Conservation (phyloP, 2,329 filamentous ascomycete genomes). For the Fragosphaeria purpurea region DNA sequence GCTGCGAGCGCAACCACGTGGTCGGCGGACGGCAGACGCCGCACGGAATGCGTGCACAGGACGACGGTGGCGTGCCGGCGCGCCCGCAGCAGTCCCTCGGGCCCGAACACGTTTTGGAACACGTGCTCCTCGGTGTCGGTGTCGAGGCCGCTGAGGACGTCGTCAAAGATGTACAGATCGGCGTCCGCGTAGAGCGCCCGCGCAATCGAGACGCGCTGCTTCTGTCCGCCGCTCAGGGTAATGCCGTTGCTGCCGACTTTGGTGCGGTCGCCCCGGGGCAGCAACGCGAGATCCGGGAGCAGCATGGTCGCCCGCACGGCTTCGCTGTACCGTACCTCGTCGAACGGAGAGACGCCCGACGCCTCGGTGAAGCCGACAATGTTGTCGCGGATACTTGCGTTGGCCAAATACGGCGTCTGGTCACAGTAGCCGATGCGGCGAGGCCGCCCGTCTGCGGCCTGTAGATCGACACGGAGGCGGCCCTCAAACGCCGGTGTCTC, state of each 20-base stretch:
- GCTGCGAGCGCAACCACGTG: slow-evolving; percentile 35
- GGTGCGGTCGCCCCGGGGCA: slow-evolving; percentile 25
- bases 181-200: slow-evolving; percentile 15
- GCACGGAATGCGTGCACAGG: slow-evolving; percentile 29
- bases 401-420: slow-evolving; percentile 26
- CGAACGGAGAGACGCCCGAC: slow-evolving; percentile 5
- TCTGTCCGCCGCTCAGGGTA: slow-evolving; percentile 27
- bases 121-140: slow-evolving; percentile 30
- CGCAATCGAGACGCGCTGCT: slow-evolving; percentile 19
- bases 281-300: slow-evolving; percentile 17
- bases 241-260: slow-evolving; percentile 26
- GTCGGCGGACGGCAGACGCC: slow-evolving; percentile 30
- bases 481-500: slow-evolving; percentile 23
- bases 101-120: slow-evolving; percentile 28
- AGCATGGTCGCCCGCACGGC: slow-evolving; percentile 23
- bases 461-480: slow-evolving; percentile 13
- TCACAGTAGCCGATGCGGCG: slow-evolving; percentile 27
- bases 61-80: slow-evolving; percentile 12
- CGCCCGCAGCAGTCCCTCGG: slow-evolving; percentile 3
- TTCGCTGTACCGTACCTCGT: slow-evolving; percentile 18
- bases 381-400: slow-evolving; percentile 23
- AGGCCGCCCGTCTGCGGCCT: slow-evolving; percentile 5
- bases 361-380: slow-evolving; percentile 17
- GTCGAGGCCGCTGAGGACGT: slow-evolving; percentile 21
- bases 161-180: slow-evolving; percentile 15